These are phyloP conservation scores for Cytospora schulzeri DNA, from an alignment of 2,329 filamentous ascomycete genomes.

Conservation along the genomic window DNA sequence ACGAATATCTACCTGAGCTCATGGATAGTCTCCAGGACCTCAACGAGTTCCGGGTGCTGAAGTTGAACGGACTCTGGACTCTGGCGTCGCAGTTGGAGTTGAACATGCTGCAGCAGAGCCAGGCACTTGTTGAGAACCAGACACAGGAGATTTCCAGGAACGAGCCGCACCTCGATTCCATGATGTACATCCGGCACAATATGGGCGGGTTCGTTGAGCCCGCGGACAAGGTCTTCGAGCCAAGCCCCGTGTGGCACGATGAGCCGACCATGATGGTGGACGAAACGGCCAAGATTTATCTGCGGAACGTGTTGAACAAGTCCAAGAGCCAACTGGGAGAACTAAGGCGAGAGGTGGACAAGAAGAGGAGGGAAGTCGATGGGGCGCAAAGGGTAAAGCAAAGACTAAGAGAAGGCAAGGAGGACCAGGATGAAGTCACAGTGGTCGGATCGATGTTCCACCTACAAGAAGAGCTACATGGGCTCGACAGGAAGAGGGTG, in stretches of 20 bases:
- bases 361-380: slow-evolving; percentile 84
- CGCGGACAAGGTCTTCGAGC: slow-evolving; percentile 81
- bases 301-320: slow-evolving; percentile 89
- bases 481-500: slow-evolving; percentile 78
- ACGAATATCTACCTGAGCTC: slow-evolving; percentile 93
- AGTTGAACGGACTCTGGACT: slow-evolving; percentile 84
- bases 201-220: slow-evolving; percentile 82
- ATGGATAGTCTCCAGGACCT: slow-evolving; percentile 93
- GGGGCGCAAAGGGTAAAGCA: slow-evolving; percentile 72
- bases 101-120: slow-evolving; percentile 74
- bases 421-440: slow-evolving; percentile 86
- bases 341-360: slow-evolving; percentile 79
- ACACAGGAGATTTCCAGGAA: slow-evolving; percentile 84
- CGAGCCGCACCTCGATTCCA: slow-evolving; percentile 84
- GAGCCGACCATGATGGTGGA: slow-evolving; percentile 85
- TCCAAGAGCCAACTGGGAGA: slow-evolving; percentile 84
- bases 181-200: slow-evolving; percentile 98
- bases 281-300: slow-evolving; percentile 82
- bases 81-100: slow-evolving; percentile 78
- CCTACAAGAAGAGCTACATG: slow-evolving; percentile 82
- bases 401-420: slow-evolving; percentile 76
- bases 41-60: slow-evolving; percentile 82
- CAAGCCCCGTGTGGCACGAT: slow-evolving; percentile 96
- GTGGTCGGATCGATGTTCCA: slow-evolving; percentile 81
- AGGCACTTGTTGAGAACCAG: slow-evolving; percentile 71